phyloP scores from a whole-genome alignment of 768 basidiomycete genomes.

The Naganishia kalamii region DNA sequence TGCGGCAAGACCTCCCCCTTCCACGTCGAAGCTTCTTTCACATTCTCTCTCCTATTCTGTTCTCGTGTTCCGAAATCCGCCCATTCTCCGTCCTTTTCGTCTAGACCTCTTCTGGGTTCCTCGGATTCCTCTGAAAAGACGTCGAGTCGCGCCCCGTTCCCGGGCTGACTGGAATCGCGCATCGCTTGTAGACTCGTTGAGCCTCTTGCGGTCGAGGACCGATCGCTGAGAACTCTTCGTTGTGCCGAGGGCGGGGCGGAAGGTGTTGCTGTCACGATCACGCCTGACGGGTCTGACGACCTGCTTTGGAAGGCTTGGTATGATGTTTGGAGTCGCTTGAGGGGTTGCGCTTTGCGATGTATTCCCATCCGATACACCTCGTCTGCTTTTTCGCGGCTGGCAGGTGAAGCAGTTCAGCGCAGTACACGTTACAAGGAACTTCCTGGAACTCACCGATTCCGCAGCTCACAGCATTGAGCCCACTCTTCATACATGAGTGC shows the following conservation, averaged over 20 bases:
- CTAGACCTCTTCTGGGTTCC: conserved; percentile 16
- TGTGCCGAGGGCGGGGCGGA: neutral
- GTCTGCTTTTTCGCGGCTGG: conserved; percentile 58
- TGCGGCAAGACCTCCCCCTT: conserved; percentile 49
- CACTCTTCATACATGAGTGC: conserved; percentile 87
- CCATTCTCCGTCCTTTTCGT: conserved; percentile 44
- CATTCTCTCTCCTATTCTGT: conserved; percentile 49
- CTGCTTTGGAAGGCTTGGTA: conserved; percentile 63
- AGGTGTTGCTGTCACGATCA: conserved; percentile 7
- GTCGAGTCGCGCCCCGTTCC: conserved; percentile 42
- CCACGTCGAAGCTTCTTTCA: conserved; percentile 47
- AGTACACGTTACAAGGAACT: conserved; percentile 30
- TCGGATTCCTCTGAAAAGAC: conserved; percentile 42
- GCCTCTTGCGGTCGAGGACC: neutral
- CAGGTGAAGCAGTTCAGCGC: neutral
- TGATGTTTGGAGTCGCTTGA: conserved; percentile 73
- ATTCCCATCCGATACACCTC: conserved; percentile 75
- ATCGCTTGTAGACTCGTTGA: neutral
- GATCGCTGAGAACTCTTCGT: neutral
- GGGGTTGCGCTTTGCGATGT: conserved; percentile 68
- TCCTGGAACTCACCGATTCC: conserved; percentile 47
- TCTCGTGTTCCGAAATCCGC: conserved; percentile 50
- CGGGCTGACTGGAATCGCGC: conserved; percentile 11
- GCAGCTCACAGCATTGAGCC: conserved; percentile 59
- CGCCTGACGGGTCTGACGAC: conserved; percentile 9